A percentile compares a stretch with the other conserved stretches of the same genome.
Conservation (phyloP, 1,284 basidiomycete species). For the Meripilus lineatus region DNA sequence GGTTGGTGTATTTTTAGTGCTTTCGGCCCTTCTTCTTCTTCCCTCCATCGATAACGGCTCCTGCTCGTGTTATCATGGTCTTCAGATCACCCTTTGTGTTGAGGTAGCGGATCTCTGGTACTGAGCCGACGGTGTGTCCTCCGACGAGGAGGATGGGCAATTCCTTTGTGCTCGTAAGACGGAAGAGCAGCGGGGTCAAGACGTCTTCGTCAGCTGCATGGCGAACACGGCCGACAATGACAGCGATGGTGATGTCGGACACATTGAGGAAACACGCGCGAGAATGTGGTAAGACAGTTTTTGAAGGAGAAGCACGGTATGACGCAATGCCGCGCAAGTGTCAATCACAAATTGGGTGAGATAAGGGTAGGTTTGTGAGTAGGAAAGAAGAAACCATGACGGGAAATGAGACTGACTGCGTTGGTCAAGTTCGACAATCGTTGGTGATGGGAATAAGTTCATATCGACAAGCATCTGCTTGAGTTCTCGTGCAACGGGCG, state of each 20-base stretch:
- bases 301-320: too few relatives aligned
- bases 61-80: slow-evolving; percentile 47
- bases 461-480: slow-evolving; percentile 56
- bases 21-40: slow-evolving; percentile 48
- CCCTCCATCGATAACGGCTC: slow-evolving; percentile 50
- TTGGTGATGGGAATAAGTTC: slow-evolving; percentile 61
- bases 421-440: slow-evolving; percentile 73
- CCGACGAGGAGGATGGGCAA: slow-evolving; percentile 72
- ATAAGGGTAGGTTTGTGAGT: background rate
- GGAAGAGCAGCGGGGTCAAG: slow-evolving; percentile 41
- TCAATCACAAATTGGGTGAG: too few relatives aligned
- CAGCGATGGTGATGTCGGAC: background rate
- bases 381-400: background rate
- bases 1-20: slow-evolving; percentile 18
- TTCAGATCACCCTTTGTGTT: slow-evolving; percentile 48
- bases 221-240: background rate
- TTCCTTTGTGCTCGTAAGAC: slow-evolving; percentile 50
- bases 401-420: slow-evolving; percentile 38
- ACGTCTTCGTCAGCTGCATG: slow-evolving; percentile 39
- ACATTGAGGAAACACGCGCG: slow-evolving; percentile 27
- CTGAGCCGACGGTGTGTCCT: slow-evolving; percentile 51
- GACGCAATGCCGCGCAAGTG: too few relatives aligned
- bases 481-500: slow-evolving; percentile 61
- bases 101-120: slow-evolving; percentile 52
- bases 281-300: too few relatives aligned